A percentile compares a stretch with the other conserved stretches of the same genome.
Evolutionary conservation across 331 rosid genomes (phyloP).

Genomic region (Quercus phellos): DNA sequence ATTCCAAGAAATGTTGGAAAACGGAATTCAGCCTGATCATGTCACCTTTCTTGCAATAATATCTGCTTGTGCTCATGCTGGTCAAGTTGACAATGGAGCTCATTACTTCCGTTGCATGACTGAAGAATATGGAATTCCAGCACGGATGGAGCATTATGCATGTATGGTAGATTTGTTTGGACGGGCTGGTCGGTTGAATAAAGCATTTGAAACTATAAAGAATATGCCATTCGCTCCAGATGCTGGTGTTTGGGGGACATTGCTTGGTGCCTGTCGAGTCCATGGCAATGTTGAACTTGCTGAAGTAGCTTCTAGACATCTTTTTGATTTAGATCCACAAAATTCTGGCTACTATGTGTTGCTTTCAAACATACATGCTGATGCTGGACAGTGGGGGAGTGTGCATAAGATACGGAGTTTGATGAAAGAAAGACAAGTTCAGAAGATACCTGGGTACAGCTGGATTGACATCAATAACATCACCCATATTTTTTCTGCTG

Average conservation of each 20-base stretch:
- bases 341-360: constrained; percentile 88
- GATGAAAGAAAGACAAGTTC: constrained; percentile 79
- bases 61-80: constrained; percentile 88
- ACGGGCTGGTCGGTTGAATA: constrained; percentile 60
- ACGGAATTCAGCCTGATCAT: constrained; percentile 66
- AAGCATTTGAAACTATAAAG: constrained; percentile 67
- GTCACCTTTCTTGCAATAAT: constrained; percentile 81
- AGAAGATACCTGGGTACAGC: constrained; percentile 75
- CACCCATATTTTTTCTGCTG: constrained; percentile 74
- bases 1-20: constrained; percentile 58
- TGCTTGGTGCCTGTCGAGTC: constrained; percentile 84
- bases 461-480: constrained; percentile 71
- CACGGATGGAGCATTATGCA: constrained; percentile 83
- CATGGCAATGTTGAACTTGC: constrained; percentile 84
- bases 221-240: constrained; percentile 79
- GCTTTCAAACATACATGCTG: constrained; percentile 73
- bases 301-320: constrained; percentile 57
- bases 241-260: constrained; percentile 87
- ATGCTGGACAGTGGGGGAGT: constrained; percentile 68
- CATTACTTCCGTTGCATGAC: constrained; percentile 61
- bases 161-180: constrained; percentile 82
- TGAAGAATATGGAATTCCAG: constrained; percentile 46
- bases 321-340: constrained; percentile 64
- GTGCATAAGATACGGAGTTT: constrained; percentile 60
- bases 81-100: constrained; percentile 60